Base-by-base conservation (phyloP, 2,329 filamentous ascomycete genomes). In the Cladobotryum protrusum region DNA sequence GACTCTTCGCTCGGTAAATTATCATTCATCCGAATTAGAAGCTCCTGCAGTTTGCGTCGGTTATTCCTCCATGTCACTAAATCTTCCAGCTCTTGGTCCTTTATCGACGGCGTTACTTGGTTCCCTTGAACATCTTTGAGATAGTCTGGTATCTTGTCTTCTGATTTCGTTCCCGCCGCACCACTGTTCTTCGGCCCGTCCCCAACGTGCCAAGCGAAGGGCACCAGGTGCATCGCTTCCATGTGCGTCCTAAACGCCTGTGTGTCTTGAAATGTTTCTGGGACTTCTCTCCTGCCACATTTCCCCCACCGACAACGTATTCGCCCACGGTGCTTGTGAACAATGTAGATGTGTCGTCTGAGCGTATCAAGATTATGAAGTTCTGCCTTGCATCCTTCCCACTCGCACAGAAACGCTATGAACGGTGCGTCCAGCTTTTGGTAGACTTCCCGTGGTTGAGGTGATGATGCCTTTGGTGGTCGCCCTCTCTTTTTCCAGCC, bases 351-450 rank as follows among this genome's bases (percentile, higher is more conserved):
- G 55, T 85, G 82, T 49, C 66, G 68, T 19, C 75, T 70, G 37
- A 85, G 62, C 9, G 80, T 85, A 12, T 77, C 76, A 50, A 83
- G 63, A 57, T 85, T 85, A 45, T 83, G 79, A 42, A 85, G 67
- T 63, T 83, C 77, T 3, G 81, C 81, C 29, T 69, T 72, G 58
- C 82, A 85, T 0, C 68, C 68, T 18, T 65, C 55, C 82, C 82
- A 85, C 61, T 84, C 79, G 62, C 82, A 85, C 9, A 73, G 52
- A 58, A 80, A 85, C 2, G 70, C 62, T n/a, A 72, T 50, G 56
- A 77, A 83, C 4, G 63, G 64, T 5, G 76, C 71, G 18, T 69
- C 60, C 18, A 72, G 60, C 17, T 55, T 58, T 24, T 64, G 59
- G 51, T 78, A 81, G 24, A 71, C 61, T 12, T 71, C 66, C 41